Conservation (phyloP, 2,329 filamentous ascomycete species). For the Sphaerulina vaccinii region DNA sequence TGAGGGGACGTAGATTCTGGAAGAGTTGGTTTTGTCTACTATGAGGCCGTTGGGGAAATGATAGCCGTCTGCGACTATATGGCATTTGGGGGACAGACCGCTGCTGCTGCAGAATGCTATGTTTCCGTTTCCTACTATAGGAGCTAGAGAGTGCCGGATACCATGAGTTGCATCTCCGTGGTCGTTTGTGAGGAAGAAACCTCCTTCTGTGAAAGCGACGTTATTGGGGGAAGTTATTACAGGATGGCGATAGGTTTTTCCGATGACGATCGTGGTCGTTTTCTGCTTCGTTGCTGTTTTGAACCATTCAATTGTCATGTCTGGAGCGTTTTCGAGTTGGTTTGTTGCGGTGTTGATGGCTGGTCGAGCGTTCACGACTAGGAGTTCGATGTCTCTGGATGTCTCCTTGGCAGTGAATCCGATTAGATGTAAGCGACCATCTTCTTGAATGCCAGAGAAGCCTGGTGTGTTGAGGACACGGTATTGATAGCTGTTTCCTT, state of each 20-base stretch:
- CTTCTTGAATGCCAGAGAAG: conserved; percentile 17
- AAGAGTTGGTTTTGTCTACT: conserved; percentile 6
- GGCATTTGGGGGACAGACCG: neutral
- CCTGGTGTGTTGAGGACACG: conserved; percentile 19
- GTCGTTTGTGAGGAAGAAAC: conserved; percentile 29
- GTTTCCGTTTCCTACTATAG: conserved; percentile 22
- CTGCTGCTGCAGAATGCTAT: conserved; percentile 19
- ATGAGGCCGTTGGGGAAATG: conserved; percentile 27
- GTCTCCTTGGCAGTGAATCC: conserved; percentile 20
- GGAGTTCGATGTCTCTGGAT: conserved; percentile 15
- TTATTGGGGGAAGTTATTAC: conserved; percentile 27
- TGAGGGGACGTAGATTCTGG: conserved; percentile 23
- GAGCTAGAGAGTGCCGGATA: conserved; percentile 18
- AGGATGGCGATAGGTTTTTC: conserved; percentile 17
- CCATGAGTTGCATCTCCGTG: conserved; percentile 24
- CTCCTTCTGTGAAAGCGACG: conserved; percentile 18
- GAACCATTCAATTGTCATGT: conserved; percentile 27
- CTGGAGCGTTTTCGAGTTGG: conserved; percentile 17
- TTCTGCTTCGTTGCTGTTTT: conserved; percentile 6
- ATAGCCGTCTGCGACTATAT: conserved; percentile 6
- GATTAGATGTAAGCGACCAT: conserved; percentile 23
- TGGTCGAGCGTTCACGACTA: conserved; percentile 23
- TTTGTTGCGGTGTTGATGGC: conserved; percentile 18
- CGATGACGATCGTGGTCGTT: conserved; percentile 12
- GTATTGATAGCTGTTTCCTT: conserved; percentile 22